Base-by-base conservation (phyloP, 345 rosid genomes). In the Nephelium lappaceum region DNA sequence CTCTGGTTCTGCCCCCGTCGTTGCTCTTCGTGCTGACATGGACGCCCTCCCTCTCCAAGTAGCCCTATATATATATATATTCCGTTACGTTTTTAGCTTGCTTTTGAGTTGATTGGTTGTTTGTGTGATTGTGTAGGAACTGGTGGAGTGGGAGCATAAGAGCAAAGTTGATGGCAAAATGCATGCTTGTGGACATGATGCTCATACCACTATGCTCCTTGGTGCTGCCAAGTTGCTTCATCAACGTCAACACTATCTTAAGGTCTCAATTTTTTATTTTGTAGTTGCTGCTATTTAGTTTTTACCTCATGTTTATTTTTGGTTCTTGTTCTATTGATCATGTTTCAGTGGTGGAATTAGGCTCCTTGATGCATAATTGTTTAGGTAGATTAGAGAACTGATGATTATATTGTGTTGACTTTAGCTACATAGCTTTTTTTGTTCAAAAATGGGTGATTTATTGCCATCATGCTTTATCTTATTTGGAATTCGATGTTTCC, bases 111-210 rank as follows among this genome's bases (percentile, higher is more conserved):
- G 21, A 57, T 23, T 60, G 63, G 16, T 60, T 7, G 64, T 60
- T 19, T 9, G 36, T 53, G 5, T 53, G 58, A 69, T 24, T n/a
- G 39, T 47, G 62, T 53, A 91, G 96, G 99, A 95, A 80, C 87
- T 93, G 18, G 96, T 91, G 4, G 91, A 90, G 55, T 95, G 99
- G 98, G 92, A 92, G 82, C 89, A 92, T 57, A 93, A 85, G 92
- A 91, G 98, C 81, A 92, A 89, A 81, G 80, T 86, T 45, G 90
- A 91, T 66, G 94, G 97, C 2, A 87, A 79, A 81, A 93, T 95
- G 99, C 98, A 95, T 67, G 96, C 87, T 6, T 93, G 98, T 47
- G 99, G 98, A 0, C 97, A 93, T 58, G 97, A 95, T 81, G 87
- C 90, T 23, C 97, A 91, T 69, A 88, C 96, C 7, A 86, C 99